Percentiles rank a stretch among this genome's conserved stretches.
phyloP scores from a whole-genome alignment of 768 basidiomycete genomes.

The Tephrocybe rancida region DNA sequence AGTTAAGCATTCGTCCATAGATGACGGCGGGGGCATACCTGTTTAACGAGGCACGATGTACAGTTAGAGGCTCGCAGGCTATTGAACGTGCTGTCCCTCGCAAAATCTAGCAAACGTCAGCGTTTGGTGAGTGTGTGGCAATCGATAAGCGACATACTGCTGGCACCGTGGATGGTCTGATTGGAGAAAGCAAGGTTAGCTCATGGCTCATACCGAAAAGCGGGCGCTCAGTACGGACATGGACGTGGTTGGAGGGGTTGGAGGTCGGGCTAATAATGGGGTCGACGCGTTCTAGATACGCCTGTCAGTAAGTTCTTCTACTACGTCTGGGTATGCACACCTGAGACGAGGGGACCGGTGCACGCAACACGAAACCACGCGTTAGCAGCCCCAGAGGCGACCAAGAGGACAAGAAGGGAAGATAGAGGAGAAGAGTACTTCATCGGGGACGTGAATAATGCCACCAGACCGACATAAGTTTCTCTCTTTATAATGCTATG shows the following conservation, averaged over 20 bases:
- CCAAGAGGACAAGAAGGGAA: slow-evolving; percentile 17
- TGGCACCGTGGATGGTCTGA: slow-evolving; percentile 41
- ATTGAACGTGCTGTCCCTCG: slow-evolving; percentile 33
- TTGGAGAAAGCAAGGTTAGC: not conserved
- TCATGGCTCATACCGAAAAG: not conserved
- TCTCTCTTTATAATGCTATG: not conserved
- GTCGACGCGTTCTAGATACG: slow-evolving; percentile 35
- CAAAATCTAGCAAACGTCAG: slow-evolving; percentile 29
- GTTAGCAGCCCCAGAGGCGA: slow-evolving; percentile 21
- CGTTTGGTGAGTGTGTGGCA: not conserved
- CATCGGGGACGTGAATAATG: slow-evolving; percentile 4
- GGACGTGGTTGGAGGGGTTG: slow-evolving; percentile 40
- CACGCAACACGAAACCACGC: slow-evolving; percentile 47
- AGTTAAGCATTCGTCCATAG: not conserved
- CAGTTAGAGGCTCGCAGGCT: slow-evolving; percentile 36
- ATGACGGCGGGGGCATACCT: slow-evolving; percentile 21
- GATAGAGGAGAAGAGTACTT: slow-evolving; percentile 11
- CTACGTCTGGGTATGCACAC: slow-evolving; percentile 16
- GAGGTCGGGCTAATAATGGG: slow-evolving; percentile 38
- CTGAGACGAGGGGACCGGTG: slow-evolving; percentile 39
- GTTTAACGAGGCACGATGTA: slow-evolving; percentile 37
- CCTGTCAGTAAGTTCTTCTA: not conserved
- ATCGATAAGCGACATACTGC: slow-evolving; percentile 26
- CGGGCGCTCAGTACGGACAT: slow-evolving; percentile 28
- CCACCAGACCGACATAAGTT: not conserved